These are phyloP conservation scores for Tulasnella sp. DNA, from an alignment of 768 basidiomycete species.

Conservation along the genomic window DNA sequence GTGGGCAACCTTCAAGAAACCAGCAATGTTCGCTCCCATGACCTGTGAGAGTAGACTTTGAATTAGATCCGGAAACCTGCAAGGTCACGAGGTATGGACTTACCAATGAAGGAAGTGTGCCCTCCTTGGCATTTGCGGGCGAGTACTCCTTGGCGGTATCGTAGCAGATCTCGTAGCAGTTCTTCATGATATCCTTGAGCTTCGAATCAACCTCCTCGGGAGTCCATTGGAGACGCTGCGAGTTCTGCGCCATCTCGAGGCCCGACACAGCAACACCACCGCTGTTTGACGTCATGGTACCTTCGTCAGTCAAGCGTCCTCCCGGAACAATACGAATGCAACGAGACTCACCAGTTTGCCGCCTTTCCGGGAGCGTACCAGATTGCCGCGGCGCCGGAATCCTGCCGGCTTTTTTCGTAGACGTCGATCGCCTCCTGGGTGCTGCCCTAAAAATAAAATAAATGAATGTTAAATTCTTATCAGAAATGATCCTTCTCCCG, in stretches of 20 bases:
- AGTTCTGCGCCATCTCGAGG: slow-evolving; percentile 75
- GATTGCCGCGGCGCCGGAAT: slow-evolving; percentile 35
- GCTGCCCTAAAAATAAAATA: slow-evolving; percentile 37
- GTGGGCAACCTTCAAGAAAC: slow-evolving; percentile 57
- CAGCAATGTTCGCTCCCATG: slow-evolving; percentile 61
- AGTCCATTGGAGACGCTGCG: slow-evolving; percentile 52
- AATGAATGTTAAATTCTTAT: background rate
- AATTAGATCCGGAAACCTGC: too few relatives aligned
- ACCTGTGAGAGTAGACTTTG: slow-evolving; percentile 23
- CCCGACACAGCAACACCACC: slow-evolving; percentile 73
- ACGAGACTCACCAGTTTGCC: slow-evolving; percentile 22
- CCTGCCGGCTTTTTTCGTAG: slow-evolving; percentile 52
- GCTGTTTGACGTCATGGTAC: slow-evolving; percentile 45
- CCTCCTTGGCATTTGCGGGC: background rate
- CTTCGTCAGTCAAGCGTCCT: background rate
- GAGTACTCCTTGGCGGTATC: background rate
- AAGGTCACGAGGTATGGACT: too few relatives aligned
- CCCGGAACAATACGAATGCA: background rate
- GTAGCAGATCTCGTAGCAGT: slow-evolving; percentile 40
- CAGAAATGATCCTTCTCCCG: background rate
- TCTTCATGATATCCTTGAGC: slow-evolving; percentile 60
- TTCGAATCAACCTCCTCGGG: slow-evolving; percentile 54
- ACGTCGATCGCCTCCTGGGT: slow-evolving; percentile 62
- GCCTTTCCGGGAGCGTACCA: slow-evolving; percentile 71
- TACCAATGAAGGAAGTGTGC: slow-evolving; percentile 12